Conservation (phyloP, 2,329 filamentous ascomycete genomes). For the Cladobotryum mycophilum region DNA sequence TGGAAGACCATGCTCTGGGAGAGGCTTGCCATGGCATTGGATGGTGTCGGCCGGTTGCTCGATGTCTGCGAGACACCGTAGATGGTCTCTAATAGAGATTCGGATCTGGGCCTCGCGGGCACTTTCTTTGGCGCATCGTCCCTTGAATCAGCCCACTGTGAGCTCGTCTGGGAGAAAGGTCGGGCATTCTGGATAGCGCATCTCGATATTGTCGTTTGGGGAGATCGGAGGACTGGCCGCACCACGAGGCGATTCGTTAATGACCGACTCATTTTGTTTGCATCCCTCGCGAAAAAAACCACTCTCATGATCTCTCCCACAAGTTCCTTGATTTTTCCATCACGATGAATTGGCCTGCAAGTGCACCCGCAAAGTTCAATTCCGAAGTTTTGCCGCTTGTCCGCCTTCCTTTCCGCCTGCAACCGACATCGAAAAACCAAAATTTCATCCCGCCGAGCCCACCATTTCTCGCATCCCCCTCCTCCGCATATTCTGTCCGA, state of each 20-base stretch:
- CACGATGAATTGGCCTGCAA: constrained; percentile 4
- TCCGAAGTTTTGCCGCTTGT: constrained; percentile 30
- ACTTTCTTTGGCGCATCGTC: constrained; percentile 17
- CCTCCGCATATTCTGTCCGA: constrained; percentile 18
- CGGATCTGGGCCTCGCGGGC: constrained; percentile 21
- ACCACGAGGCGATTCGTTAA: constrained; percentile 38
- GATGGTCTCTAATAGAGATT: constrained; percentile 28
- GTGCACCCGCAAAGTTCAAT: constrained; percentile 17
- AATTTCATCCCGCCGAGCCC: constrained; percentile 29
- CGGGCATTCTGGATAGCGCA: constrained; percentile 21
- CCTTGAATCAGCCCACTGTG: constrained; percentile 21
- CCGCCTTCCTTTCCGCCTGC: constrained; percentile 28
- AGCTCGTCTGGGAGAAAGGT: constrained; percentile 35
- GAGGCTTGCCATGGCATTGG: constrained; percentile 28
- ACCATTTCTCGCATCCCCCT: constrained; percentile 18
- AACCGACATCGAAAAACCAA: constrained; percentile 33
- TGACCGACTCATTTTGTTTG: constrained; percentile 38
- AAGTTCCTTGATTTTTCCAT: constrained; percentile 3
- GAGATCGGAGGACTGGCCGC: constrained; percentile 28
- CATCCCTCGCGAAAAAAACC: constrained; percentile 14
- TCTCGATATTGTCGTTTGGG: constrained; percentile 18
- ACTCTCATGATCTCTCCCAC: too few species aligned
- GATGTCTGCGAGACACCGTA: constrained; percentile 23
- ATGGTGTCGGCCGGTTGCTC: constrained; percentile 14
- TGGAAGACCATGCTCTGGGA: constrained; percentile 36